These are phyloP conservation scores for Globisporangium nodosum DNA, from an alignment of 352 stramenopile genomes.

Conservation along the genomic window DNA sequence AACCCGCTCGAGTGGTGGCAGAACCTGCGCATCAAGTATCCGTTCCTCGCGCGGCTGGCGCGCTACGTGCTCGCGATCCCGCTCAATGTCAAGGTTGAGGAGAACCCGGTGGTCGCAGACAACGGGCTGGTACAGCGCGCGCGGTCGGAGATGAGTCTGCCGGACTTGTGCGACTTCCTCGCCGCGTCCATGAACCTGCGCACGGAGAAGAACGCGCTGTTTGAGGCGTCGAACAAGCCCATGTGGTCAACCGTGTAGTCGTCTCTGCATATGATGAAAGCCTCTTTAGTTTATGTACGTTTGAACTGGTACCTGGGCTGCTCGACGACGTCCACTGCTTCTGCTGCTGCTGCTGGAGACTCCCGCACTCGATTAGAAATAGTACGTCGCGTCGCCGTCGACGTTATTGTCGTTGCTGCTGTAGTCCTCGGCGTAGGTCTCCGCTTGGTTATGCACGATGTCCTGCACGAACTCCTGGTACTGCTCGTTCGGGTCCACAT, in stretches of 20 bases:
- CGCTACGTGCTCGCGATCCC: conserved; percentile 69
- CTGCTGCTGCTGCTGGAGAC: conserved; percentile 1
- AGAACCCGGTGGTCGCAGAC: conserved; percentile 46
- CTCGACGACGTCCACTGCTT: not conserved
- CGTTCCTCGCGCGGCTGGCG: conserved; percentile 57
- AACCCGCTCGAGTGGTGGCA: conserved; percentile 80
- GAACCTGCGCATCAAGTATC: conserved; percentile 72
- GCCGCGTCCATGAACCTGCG: conserved; percentile 51
- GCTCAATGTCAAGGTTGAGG: conserved; percentile 31
- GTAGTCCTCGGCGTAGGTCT: not conserved
- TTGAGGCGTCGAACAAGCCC: conserved; percentile 36
- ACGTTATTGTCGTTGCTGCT: not conserved
- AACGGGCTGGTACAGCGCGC: conserved; percentile 35
- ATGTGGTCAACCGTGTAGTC: conserved; percentile 48
- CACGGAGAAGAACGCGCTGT: conserved; percentile 38
- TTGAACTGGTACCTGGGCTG: not conserved
- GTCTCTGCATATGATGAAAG: not conserved
- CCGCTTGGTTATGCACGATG: not conserved
- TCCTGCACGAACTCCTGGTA: not conserved
- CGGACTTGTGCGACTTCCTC: conserved; percentile 40
- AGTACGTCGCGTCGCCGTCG: not conserved
- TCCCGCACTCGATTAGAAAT: not conserved
- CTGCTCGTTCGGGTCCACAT: not conserved
- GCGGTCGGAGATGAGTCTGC: conserved; percentile 28
- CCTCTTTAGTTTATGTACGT: not conserved